phyloP scores from a whole-genome alignment of 2,329 filamentous ascomycete species.

The Xylariales sp. region DNA sequence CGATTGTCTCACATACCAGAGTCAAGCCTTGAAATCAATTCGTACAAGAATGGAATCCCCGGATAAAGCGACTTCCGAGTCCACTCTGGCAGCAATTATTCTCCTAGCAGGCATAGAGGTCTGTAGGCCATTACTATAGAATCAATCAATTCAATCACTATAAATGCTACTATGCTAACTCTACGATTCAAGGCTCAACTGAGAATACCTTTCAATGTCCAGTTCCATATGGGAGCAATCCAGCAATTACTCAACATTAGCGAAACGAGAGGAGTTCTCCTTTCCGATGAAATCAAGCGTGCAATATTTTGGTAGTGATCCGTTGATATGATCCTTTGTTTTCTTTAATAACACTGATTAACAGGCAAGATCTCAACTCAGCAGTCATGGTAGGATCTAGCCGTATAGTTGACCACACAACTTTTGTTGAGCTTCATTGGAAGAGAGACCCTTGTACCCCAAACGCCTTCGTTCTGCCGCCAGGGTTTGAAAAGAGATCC shows the following conservation, averaged over 20 bases:
- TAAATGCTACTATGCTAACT: no score
- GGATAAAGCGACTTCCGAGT: constrained; percentile 23
- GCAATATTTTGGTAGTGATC: constrained; percentile 22
- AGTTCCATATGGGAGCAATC: constrained; percentile 37
- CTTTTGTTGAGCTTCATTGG: constrained; percentile 36
- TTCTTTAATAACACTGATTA: constrained; percentile 5
- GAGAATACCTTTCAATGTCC: constrained; percentile 28
- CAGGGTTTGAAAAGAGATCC: constrained; percentile 23
- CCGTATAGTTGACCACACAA: constrained; percentile 34
- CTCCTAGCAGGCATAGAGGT: constrained; percentile 38
- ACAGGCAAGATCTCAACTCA: constrained; percentile 38
- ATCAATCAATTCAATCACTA: not conserved
- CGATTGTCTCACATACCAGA: constrained; percentile 31
- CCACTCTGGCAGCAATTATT: constrained; percentile 36
- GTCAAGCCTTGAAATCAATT: constrained; percentile 25
- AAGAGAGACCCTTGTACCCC: constrained; percentile 25
- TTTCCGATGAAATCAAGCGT: constrained; percentile 36
- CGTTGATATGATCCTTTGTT: not conserved
- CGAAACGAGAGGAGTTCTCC: constrained; percentile 17
- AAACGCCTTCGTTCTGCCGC: constrained; percentile 24
- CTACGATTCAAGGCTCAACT: constrained; percentile 27
- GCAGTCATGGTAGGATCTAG: constrained; percentile 31
- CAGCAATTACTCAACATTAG: constrained; percentile 28
- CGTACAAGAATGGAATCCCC: constrained; percentile 26
- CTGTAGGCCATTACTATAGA: constrained; percentile 6